Conservation (phyloP, 1,284 basidiomycete species). For the Schizophyllum commune region DNA sequence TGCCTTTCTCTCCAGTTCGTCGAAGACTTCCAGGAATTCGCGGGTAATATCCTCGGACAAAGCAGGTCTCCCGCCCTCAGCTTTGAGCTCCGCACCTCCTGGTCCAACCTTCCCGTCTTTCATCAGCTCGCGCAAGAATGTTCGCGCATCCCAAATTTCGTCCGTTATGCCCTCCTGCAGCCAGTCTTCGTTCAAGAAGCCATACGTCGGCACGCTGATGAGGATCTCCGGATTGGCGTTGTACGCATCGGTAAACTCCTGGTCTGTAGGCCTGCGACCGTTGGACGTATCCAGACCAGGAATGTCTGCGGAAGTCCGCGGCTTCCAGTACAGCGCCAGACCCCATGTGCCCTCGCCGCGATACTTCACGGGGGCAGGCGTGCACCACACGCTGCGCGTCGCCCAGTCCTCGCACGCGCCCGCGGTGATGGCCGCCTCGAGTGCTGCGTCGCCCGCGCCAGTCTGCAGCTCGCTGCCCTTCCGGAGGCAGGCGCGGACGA, state of each 20-base stretch:
- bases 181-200: background rate
- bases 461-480: background rate
- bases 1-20: background rate
- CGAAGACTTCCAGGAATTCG: background rate
- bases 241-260: too few relatives aligned
- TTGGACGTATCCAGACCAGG: too few relatives aligned
- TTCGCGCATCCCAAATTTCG: background rate
- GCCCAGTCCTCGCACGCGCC: slow-evolving; percentile 2
- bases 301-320: too few relatives aligned
- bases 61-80: background rate
- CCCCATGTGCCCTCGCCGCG: background rate
- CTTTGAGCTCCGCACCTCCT: background rate
- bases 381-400: slow-evolving; percentile 3
- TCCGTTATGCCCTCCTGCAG: background rate
- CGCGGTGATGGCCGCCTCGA: background rate
- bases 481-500: background rate
- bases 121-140: background rate
- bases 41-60: background rate
- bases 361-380: background rate
- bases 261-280: too few relatives aligned
- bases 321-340: background rate
- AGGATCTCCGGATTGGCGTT: too few relatives aligned
- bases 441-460: background rate
- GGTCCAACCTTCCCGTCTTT: background rate
- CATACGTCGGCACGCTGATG: background rate